A percentile compares a stretch with the other conserved stretches of the same genome.
Evolutionary conservation across 2,329 filamentous ascomycete species (phyloP).

Genomic region (Fusarium transvaalense): DNA sequence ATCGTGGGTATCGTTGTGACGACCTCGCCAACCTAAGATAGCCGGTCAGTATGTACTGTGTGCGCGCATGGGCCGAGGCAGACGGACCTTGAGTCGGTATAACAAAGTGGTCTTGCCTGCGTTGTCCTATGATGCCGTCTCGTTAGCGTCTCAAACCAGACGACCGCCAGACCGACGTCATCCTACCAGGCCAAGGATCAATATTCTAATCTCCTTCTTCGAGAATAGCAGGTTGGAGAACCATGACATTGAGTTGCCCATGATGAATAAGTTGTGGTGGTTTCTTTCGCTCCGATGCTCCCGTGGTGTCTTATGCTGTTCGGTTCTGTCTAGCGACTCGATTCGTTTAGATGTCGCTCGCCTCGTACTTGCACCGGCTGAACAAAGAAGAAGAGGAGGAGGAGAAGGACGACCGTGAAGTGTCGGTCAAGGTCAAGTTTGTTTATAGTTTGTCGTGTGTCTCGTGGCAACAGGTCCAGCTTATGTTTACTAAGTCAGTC

Average conservation of each 20-base stretch:
- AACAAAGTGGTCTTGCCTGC: conserved; percentile 97
- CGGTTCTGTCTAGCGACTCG: conserved; percentile 8
- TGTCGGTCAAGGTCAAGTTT: conserved; percentile 6
- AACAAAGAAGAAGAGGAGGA: conserved; percentile 12
- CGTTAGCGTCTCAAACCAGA: conserved; percentile 39
- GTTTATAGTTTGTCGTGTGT: conserved; percentile 39
- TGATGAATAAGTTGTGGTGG: conserved; percentile 55
- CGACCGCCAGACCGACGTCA: conserved; percentile 33
- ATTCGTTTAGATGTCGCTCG: conserved; percentile 4
- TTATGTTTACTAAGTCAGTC: conserved; percentile 40
- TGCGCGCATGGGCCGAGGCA: not conserved
- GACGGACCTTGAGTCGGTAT: conserved; percentile 88
- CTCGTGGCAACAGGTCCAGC: conserved; percentile 40
- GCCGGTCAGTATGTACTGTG: conserved; percentile 26
- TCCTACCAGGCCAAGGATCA: conserved; percentile 90
- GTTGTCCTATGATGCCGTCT: conserved; percentile 77
- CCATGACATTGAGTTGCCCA: conserved; percentile 76
- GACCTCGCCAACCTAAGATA: conserved; percentile 88
- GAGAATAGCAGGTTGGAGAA: conserved; percentile 82
- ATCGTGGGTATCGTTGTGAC: conserved; percentile 99
- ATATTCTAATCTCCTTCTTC: conserved; percentile 97
- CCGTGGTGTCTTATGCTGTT: conserved; percentile 16
- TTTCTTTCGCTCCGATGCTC: conserved; percentile 22
- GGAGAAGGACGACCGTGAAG: conserved; percentile 9
- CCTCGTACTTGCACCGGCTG: conserved; percentile 16